Evolutionary conservation across 345 rosid genomes (phyloP).

Genomic region (Brassica juncea): DNA sequence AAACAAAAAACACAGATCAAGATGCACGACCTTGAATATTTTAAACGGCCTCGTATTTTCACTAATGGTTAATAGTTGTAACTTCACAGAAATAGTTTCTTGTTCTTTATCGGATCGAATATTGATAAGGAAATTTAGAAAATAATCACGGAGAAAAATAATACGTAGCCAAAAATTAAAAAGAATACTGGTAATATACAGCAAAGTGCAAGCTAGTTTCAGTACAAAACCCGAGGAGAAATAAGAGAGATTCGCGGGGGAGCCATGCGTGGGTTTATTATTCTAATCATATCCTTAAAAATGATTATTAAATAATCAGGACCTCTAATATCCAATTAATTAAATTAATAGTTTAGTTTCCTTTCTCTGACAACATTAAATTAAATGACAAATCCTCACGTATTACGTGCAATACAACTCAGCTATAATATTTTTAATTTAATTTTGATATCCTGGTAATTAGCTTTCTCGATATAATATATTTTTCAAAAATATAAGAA

Average conservation of each 20-base stretch:
- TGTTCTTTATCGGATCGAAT: conserved; percentile 4
- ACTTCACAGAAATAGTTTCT: background rate
- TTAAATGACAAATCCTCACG: background rate
- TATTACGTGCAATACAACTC: conserved; percentile 68
- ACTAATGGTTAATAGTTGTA: background rate
- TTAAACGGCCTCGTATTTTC: background rate
- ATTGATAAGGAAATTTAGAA: background rate
- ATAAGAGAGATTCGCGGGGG: conserved; percentile 78
- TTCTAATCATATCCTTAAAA: conserved; percentile 43
- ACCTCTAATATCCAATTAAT: conserved; percentile 4
- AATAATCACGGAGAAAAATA: conserved; percentile 16
- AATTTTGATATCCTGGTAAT: background rate
- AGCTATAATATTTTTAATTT: conserved; percentile 25
- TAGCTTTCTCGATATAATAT: background rate
- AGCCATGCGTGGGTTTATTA: conserved; percentile 69
- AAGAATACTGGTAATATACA: conserved; percentile 14
- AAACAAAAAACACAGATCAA: background rate
- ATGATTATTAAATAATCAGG: conserved; percentile 18
- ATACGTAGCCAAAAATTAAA: background rate
- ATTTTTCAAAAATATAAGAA: background rate
- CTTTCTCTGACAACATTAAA: conserved; percentile 29
- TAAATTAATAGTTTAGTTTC: background rate
- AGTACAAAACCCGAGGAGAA: conserved; percentile 47
- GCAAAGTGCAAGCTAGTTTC: conserved; percentile 46
- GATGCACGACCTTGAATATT: background rate